Evolutionary conservation across 345 rosid species (phyloP).

Genomic region (Toxicodendron radicans): DNA sequence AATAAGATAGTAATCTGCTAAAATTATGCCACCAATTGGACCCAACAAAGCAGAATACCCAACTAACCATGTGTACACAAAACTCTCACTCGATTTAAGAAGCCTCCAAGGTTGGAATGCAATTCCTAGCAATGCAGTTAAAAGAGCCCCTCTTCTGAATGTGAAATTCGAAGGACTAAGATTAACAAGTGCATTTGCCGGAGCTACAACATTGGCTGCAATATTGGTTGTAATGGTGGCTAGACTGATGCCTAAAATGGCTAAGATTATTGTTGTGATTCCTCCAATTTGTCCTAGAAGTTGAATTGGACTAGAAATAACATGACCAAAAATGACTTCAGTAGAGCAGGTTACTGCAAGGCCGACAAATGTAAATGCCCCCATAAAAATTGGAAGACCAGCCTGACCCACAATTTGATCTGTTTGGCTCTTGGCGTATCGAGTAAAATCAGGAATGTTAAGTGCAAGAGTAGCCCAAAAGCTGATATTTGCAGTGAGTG

Average conservation of each 20-base stretch:
- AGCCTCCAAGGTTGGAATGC: conserved; percentile 91
- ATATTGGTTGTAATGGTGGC: conserved; percentile 90
- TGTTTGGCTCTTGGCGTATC: conserved; percentile 69
- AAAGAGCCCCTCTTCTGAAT: conserved; percentile 74
- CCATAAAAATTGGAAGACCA: conserved; percentile 91
- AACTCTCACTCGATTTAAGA: conserved; percentile 86
- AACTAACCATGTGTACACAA: conserved; percentile 89
- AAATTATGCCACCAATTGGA: conserved; percentile 75
- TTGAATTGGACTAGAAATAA: conserved; percentile 80
- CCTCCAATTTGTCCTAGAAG: conserved; percentile 80
- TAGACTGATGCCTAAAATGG: conserved; percentile 75
- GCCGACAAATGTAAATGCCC: conserved; percentile 82
- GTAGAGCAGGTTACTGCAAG: conserved; percentile 83
- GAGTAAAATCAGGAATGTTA: conserved; percentile 89
- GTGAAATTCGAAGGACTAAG: conserved; percentile 81
- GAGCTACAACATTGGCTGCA: conserved; percentile 92
- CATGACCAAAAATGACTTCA: conserved; percentile 64
- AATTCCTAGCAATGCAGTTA: conserved; percentile 81
- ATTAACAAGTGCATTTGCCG: conserved; percentile 89
- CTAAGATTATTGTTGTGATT: conserved; percentile 48
- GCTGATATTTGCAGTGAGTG: conserved; percentile 90
- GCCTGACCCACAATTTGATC: conserved; percentile 81
- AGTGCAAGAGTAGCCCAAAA: conserved; percentile 93
- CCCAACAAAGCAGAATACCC: conserved; percentile 91
- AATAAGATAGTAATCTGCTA: conserved; percentile 77